Percentiles rank a stretch among this genome's conserved stretches.
These are phyloP conservation scores for Scolecobasidium constrictum DNA, from an alignment of 2,329 filamentous ascomycete genomes.

Conservation along the genomic window DNA sequence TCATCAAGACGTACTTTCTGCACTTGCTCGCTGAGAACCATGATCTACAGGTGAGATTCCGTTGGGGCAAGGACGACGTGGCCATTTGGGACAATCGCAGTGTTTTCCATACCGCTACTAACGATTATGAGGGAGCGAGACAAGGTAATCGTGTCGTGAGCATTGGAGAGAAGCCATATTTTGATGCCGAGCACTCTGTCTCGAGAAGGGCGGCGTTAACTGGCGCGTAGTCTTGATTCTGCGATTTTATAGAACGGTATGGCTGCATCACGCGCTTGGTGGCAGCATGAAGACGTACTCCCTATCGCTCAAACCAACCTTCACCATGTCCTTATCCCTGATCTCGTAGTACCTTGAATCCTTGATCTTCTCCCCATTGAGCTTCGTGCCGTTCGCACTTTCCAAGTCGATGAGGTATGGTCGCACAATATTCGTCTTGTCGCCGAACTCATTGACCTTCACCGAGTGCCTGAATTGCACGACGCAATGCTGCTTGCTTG, in stretches of 20 bases:
- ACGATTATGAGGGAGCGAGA: slow-evolving; percentile 48
- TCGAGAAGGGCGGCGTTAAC: slow-evolving; percentile 35
- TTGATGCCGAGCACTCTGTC: slow-evolving; percentile 39
- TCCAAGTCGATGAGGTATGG: slow-evolving; percentile 92
- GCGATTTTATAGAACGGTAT: too few relatives aligned
- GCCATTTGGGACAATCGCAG: slow-evolving; percentile 59
- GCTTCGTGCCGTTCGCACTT: slow-evolving; percentile 76
- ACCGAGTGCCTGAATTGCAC: slow-evolving; percentile 79
- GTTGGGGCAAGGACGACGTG: slow-evolving; percentile 51
- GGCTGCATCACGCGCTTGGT: slow-evolving; percentile 14
- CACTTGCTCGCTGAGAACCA: slow-evolving; percentile 47
- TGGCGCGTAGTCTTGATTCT: too few relatives aligned
- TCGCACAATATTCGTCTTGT: slow-evolving; percentile 31
- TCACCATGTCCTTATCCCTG: slow-evolving; percentile 76
- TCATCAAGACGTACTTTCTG: slow-evolving; percentile 41
- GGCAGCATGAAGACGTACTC: slow-evolving; percentile 94
- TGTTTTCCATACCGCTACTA: slow-evolving; percentile 50
- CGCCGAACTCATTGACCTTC: slow-evolving; percentile 29
- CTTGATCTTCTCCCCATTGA: slow-evolving; percentile 68
- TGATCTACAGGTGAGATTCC: slow-evolving; percentile 58
- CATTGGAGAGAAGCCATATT: slow-evolving; percentile 43
- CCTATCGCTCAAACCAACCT: slow-evolving; percentile 76
- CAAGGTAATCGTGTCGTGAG: slow-evolving; percentile 43
- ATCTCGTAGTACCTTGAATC: slow-evolving; percentile 76
- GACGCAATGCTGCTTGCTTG: slow-evolving; percentile 91